Conservation (phyloP, 345 rosid species). For the Dovyalis caffra region DNA sequence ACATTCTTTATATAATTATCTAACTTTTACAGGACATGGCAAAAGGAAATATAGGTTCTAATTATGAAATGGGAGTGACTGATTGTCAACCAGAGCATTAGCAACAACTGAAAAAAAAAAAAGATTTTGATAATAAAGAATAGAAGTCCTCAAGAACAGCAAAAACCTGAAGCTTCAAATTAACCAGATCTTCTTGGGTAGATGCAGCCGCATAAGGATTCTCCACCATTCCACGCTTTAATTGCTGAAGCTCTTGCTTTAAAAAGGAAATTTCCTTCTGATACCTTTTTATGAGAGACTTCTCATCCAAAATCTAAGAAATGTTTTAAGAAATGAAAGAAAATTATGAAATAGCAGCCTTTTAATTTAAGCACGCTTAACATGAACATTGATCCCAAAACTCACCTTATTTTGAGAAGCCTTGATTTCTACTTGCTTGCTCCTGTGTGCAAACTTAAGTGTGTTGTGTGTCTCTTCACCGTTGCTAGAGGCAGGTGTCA, state of each 20-base stretch:
- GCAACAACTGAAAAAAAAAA: no score
- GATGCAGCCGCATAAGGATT: constrained; percentile 40
- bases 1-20: no score
- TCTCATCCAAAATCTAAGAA: constrained; percentile 69
- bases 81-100: no score
- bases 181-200: constrained; percentile 57
- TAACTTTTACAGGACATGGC: no score
- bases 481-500: constrained; percentile 71
- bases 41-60: no score
- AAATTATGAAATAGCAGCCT: constrained; percentile 5
- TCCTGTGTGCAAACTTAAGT: constrained; percentile 68
- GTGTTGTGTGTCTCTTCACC: constrained; percentile 75
- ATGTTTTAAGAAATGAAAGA: constrained; percentile 4
- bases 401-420: constrained; percentile 67
- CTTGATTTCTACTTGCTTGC: constrained; percentile 63
- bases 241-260: constrained; percentile 65
- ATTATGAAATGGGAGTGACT: no score
- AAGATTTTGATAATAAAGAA: no score
- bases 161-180: constrained; percentile 65
- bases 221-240: constrained; percentile 50
- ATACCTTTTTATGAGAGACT: constrained; percentile 70
- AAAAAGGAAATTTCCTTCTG: constrained; percentile 64
- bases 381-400: constrained; percentile 6
- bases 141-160: neutral
- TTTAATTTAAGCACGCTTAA: neutral